Conservation (phyloP, 2,329 filamentous ascomycete species). For the Sordariomycetes sp. region DNA sequence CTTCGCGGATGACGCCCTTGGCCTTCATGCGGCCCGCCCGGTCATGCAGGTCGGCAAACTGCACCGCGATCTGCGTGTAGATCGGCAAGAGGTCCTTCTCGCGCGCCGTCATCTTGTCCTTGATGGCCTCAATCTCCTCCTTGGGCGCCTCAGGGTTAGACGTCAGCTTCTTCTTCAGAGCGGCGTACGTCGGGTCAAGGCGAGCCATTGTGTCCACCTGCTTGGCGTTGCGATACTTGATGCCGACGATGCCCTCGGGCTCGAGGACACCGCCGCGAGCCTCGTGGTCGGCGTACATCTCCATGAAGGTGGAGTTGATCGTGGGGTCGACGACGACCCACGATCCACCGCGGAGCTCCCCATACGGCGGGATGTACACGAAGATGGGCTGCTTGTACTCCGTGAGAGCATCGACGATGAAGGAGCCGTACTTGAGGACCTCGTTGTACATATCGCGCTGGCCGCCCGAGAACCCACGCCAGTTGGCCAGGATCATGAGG, state of each 20-base stretch:
- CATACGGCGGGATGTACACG: constrained; percentile 94
- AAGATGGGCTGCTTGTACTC: constrained; percentile 99
- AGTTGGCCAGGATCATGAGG: constrained; percentile 98
- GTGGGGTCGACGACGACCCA: constrained; percentile 99
- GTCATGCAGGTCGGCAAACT: constrained; percentile 96
- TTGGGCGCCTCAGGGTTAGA: constrained; percentile 53
- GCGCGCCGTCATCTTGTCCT: constrained; percentile 71
- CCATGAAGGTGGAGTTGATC: constrained; percentile 94
- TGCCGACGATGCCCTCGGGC: constrained; percentile 94
- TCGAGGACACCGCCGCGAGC: constrained; percentile 94
- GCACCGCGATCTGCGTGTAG: constrained; percentile 88
- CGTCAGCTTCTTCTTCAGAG: constrained; percentile 68
- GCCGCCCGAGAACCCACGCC: constrained; percentile 99
- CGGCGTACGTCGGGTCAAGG: constrained; percentile 72
- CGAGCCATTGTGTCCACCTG: constrained; percentile 97
- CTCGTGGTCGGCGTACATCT: constrained; percentile 98
- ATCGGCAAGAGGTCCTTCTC: constrained; percentile 86
- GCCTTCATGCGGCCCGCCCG: constrained; percentile 96
- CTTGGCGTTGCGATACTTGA: constrained; percentile 97
- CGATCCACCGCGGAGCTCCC: constrained; percentile 95
- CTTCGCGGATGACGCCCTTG: constrained; percentile 83
- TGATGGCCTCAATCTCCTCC: constrained; percentile 69
- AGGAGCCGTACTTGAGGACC: constrained; percentile 97
- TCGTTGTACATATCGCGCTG: constrained; percentile 99
- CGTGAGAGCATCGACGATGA: constrained; percentile 96